Percentiles rank a stretch among this genome's conserved stretches.
Conservation (phyloP, 1,284 basidiomycete genomes). For the Gymnopus androsaceus region DNA sequence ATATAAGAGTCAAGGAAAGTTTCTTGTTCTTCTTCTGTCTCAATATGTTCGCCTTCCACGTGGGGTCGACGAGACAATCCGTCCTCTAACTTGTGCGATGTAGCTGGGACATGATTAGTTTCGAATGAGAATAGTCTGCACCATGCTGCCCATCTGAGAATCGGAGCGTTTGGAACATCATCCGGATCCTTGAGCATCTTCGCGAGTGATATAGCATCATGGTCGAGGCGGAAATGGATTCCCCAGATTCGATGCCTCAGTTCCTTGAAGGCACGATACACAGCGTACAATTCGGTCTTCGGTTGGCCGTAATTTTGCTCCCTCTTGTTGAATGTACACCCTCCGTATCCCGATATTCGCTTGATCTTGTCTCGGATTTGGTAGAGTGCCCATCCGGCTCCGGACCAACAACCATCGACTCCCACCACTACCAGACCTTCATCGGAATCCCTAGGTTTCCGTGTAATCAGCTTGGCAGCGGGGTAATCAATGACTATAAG, state of each 20-base stretch:
- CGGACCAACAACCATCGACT: constrained; percentile 34
- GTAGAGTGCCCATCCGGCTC: constrained; percentile 34
- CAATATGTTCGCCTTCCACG: constrained; percentile 18
- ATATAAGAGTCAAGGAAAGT: constrained; percentile 19
- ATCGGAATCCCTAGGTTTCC: constrained; percentile 13
- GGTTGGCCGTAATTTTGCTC: constrained; percentile 39
- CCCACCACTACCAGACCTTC: constrained; percentile 32
- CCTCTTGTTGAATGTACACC: constrained; percentile 31
- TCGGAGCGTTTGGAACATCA: constrained; percentile 35
- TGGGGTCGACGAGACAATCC: constrained; percentile 28
- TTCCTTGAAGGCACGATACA: constrained; percentile 34
- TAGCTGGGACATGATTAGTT: constrained; percentile 32
- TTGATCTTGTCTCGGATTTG: constrained; percentile 27
- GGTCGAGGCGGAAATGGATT: constrained; percentile 33
- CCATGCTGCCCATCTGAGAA: constrained; percentile 36
- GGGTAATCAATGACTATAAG: constrained; percentile 33
- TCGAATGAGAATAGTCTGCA: constrained; percentile 34
- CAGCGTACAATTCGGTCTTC: constrained; percentile 38
- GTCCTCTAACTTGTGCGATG: constrained; percentile 25
- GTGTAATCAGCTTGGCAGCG: constrained; percentile 16
- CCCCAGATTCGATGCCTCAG: constrained; percentile 32
- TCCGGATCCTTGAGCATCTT: constrained; percentile 36
- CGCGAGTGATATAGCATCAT: constrained; percentile 35
- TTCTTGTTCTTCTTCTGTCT: constrained; percentile 22
- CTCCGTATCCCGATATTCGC: constrained; percentile 31